A percentile compares a stretch with the other conserved stretches of the same genome.
Evolutionary conservation across 768 basidiomycete genomes (phyloP).

Genomic region (Gelatoporia subvermispora): DNA sequence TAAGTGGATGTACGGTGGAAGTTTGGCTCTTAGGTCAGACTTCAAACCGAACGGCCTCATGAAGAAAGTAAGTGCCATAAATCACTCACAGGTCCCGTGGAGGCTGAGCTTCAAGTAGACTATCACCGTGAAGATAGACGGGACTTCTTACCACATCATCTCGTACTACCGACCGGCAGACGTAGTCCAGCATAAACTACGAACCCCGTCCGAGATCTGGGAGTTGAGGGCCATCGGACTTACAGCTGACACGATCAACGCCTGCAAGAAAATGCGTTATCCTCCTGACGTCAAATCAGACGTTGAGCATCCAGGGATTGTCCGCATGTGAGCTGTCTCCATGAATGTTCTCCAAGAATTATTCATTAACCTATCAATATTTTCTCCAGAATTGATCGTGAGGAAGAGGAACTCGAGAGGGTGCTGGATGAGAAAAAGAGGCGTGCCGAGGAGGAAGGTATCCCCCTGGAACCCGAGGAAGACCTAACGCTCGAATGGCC

Average conservation of each 20-base stretch:
- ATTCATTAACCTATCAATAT: too few species aligned
- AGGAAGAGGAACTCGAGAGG: too few species aligned
- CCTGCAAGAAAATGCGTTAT: too few species aligned
- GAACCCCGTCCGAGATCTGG: conserved; percentile 9
- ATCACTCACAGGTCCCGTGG: neutral
- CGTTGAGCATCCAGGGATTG: too few species aligned
- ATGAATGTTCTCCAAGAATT: too few species aligned
- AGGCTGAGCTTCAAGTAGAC: conserved; percentile 2
- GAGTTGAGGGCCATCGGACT: conserved; percentile 6
- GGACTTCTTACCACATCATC: conserved; percentile 13
- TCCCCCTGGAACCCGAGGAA: too few species aligned
- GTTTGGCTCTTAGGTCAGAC: conserved; percentile 15
- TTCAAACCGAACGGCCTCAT: conserved; percentile 17
- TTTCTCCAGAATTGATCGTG: too few species aligned
- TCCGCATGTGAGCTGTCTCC: too few species aligned
- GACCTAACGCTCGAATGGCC: too few species aligned
- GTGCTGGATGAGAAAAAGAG: too few species aligned
- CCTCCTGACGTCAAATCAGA: too few species aligned
- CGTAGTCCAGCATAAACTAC: conserved; percentile 9
- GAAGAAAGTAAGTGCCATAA: conserved; percentile 12
- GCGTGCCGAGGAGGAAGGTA: too few species aligned
- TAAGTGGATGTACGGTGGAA: conserved; percentile 14
- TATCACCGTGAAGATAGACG: conserved; percentile 12
- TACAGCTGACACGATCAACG: neutral
- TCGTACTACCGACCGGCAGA: conserved; percentile 15